phyloP scores from a whole-genome alignment of 2,329 filamentous ascomycete species.

The Nigrospora sphaerica region DNA sequence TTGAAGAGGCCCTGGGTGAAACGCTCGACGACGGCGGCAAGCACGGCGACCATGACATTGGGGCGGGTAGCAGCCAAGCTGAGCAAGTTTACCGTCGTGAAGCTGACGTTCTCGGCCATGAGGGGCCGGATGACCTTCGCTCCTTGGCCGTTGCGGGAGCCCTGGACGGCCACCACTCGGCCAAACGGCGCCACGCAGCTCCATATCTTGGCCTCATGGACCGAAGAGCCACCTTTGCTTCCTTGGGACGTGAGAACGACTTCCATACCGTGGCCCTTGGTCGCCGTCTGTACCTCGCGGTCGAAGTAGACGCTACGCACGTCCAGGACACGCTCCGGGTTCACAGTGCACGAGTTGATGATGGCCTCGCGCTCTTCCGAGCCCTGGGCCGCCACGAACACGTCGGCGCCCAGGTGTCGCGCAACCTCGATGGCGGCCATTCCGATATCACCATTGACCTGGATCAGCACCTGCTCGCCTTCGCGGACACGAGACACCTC shows the following conservation, averaged over 20 bases:
- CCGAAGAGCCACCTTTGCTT: conserved; percentile 10
- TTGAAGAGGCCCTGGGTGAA: conserved; percentile 16
- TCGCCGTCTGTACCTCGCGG: neutral
- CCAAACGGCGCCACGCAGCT: conserved; percentile 20
- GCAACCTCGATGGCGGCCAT: conserved; percentile 2
- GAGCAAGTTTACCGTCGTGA: conserved; percentile 37
- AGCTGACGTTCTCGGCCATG: conserved; percentile 38
- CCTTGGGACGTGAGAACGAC: neutral
- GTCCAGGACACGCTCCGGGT: conserved; percentile 1
- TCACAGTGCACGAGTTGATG: neutral
- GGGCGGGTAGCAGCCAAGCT: conserved; percentile 26
- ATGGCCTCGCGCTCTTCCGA: conserved; percentile 2
- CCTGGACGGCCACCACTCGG: conserved; percentile 18
- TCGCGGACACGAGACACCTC: neutral
- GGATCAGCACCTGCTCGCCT: conserved; percentile 4
- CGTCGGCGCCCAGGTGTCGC: conserved; percentile 1
- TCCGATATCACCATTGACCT: conserved; percentile 1
- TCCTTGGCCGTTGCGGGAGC: conserved; percentile 12
- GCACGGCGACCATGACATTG: conserved; percentile 11
- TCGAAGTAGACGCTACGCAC: conserved; percentile 1
- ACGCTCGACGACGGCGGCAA: conserved; percentile 16
- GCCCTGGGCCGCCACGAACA: neutral
- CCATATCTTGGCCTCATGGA: conserved; percentile 20
- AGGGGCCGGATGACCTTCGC: conserved; percentile 34
- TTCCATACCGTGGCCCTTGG: neutral